phyloP scores from a whole-genome alignment of 768 basidiomycete species.

The Boletus tylopilopsis region DNA sequence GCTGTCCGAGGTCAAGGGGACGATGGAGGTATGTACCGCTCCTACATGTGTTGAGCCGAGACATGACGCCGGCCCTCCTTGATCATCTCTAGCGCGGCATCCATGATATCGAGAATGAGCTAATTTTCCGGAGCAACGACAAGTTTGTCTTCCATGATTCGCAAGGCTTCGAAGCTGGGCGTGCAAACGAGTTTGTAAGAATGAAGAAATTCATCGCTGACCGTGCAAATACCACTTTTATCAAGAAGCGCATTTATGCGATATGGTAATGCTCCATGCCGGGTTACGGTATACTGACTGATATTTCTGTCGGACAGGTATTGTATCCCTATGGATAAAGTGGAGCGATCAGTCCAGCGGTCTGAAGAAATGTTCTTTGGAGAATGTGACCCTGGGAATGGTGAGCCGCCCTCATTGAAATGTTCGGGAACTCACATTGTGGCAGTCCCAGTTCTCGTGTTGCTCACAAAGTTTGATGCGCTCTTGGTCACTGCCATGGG shows the following conservation, averaged over 20 bases:
- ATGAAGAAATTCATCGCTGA: conserved; percentile 1
- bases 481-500: not conserved
- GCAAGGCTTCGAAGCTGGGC: not conserved
- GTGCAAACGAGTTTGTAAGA: not conserved
- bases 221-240: not conserved
- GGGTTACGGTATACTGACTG: too few species aligned
- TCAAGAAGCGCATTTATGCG: not conserved
- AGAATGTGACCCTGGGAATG: not conserved
- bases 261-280: not conserved
- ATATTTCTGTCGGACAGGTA: not conserved
- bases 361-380: conserved; percentile 1
- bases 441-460: conserved; percentile 4
- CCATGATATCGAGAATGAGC: conserved; percentile 1
- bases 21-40: not conserved
- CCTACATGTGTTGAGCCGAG: not conserved
- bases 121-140: conserved; percentile 1
- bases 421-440: not conserved
- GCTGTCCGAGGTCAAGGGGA: not conserved
- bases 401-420: not conserved
- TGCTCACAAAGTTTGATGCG: conserved; percentile 6
- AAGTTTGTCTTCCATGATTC: conserved; percentile 6
- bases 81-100: not conserved
- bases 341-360: not conserved
- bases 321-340: conserved; percentile 5
- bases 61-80: not conserved